Base-by-base conservation (phyloP, 2,329 filamentous ascomycete genomes). In the Triangularia setosa region DNA sequence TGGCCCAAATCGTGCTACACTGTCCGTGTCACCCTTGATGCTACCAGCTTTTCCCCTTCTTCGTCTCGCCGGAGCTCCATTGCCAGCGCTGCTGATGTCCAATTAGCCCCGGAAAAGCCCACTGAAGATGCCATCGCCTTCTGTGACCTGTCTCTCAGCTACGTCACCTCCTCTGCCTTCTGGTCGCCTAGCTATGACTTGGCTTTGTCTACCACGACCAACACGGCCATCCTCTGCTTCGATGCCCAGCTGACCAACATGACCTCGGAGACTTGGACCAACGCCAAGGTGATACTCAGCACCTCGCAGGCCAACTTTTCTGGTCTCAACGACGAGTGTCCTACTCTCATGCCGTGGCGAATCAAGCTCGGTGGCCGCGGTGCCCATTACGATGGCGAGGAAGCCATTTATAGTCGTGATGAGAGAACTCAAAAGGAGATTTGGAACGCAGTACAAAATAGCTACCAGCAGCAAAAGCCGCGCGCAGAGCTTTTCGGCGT, bases 101-200 rank as follows among this genome's bases (percentile, higher is more conserved):
- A 87, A 68, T 74, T 73, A 14, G 82, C 80, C 2, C 78, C 79
- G 0, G 82, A 85, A 65, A 82, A 78, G 27, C 84, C 79, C 76
- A 74, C 75, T 66, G 69, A 80, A 65, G 60, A 68, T 24, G 69
- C 65, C 12, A 59, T 59, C 9, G 48, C 54, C 8, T 48, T 18
- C 28, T 83, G 81, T 71, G 77, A 81, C 60, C 73, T 89, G 6
- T 77, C 81, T 3, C 70, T 89, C n/a, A 84, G 82, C 0, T 89
- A 89, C 70, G 81, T 88, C 35, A 87, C 87, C 0, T 77, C 78
- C 7, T 79, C 80, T 1, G 86, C 86, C 0, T 84, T 77, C 65
- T 90, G 87, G 87, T 75, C 77, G 0, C 85, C 87, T 2, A 83
- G 80, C 62, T 90, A 90, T 72, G 86, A 90, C 69, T 74, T 89